Evolutionary conservation across 2,329 filamentous ascomycete species (phyloP), one percentile per base, ranked within the genome.

Genomic region (Colletotrichum sansevieriae): DNA sequence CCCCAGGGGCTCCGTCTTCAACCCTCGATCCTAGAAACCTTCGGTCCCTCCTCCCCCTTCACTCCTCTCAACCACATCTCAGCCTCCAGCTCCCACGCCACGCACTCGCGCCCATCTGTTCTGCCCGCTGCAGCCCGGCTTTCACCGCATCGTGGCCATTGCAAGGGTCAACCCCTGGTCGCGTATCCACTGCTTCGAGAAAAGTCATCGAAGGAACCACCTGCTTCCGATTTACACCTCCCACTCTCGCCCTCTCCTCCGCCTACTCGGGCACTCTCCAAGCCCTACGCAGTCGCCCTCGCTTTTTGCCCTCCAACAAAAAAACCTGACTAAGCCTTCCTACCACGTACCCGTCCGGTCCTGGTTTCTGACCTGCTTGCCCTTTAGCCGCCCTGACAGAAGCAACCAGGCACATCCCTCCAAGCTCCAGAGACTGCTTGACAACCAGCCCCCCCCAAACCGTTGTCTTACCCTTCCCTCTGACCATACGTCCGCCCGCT

Each of bases 1-100:
- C 72, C 69, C 68, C 72, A 74, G 74, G 75, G 75, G 74, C 54
- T 68, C 65, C 59, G 49, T 59, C 64, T 25, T 68, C 64, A 58
- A 58, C 55, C 65, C 63, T 72, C 72, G 71, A 60, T 64, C 71
- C 71, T 68, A 60, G 71, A 72, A 71, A 69, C 75, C 69, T 75
- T 76, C 74, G 73, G 76, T 72, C 52, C 63, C 47, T 25, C 41
- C 63, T 63, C 44, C 64, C 62, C 37, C 3, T 15, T 39, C 37
- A 5, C 37, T 39, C 37, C 13, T 39, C 37, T 9, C 9, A 11
- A 12, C 37, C 37, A 39, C 37, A 39, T 39, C 29, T 13, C 49
- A 54, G 49, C 49, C 22, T 29, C 22, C 47, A 52, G 15, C 47
- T 11, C 12, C n/a, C n/a, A 9, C 59, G 22, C 55, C 55, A 62